Evolutionary conservation across 2,329 filamentous ascomycete genomes (phyloP).

Genomic region (Dactylonectria macrodidyma): DNA sequence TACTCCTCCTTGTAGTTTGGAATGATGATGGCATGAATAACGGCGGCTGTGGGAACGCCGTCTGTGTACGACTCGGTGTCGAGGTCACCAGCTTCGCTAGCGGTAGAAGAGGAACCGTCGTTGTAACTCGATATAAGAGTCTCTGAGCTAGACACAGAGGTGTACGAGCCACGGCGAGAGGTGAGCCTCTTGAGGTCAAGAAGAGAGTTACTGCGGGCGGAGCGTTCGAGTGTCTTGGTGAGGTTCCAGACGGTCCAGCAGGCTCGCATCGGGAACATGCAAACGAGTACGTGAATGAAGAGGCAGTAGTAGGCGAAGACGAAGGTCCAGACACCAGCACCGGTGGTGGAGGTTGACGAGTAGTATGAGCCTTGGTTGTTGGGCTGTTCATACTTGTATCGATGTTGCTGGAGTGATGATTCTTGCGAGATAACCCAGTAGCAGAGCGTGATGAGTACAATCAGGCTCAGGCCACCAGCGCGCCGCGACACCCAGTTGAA

Average conservation of each 20-base stretch:
- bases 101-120: constrained; percentile 62
- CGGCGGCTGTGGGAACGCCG: constrained; percentile 57
- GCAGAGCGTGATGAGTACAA: constrained; percentile 63
- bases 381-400: constrained; percentile 60
- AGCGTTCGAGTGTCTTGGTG: constrained; percentile 64
- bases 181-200: constrained; percentile 62
- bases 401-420: constrained; percentile 59
- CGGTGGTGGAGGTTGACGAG: constrained; percentile 51
- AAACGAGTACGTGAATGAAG: constrained; percentile 75
- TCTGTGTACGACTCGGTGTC: constrained; percentile 65
- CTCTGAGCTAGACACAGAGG: constrained; percentile 70
- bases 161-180: constrained; percentile 66
- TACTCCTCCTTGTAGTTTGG: constrained; percentile 83
- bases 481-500: constrained; percentile 69
- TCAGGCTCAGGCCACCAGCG: constrained; percentile 69
- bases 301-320: constrained; percentile 77
- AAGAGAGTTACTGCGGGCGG: constrained; percentile 61
- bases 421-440: constrained; percentile 71
- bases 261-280: constrained; percentile 73
- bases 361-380: constrained; percentile 52
- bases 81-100: constrained; percentile 67
- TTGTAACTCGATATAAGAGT: constrained; percentile 63
- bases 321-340: constrained; percentile 65
- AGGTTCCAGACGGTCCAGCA: constrained; percentile 74
- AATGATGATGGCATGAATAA: constrained; percentile 78